Base-by-base conservation (phyloP, 2,329 filamentous ascomycete species). In the Aureobasidium pullulans region DNA sequence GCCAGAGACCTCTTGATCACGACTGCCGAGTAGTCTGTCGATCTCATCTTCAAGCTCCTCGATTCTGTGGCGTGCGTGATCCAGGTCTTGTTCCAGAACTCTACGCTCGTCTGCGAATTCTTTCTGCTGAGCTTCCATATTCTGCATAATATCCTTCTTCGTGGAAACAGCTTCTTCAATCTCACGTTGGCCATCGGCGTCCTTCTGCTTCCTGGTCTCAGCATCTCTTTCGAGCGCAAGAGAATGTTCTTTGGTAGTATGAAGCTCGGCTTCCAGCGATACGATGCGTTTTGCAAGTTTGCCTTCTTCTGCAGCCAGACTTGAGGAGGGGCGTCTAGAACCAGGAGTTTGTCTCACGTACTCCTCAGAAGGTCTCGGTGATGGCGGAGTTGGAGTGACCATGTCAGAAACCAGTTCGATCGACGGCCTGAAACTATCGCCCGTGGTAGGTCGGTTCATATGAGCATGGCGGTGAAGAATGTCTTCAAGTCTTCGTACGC, bases 41-140 rank as follows among this genome's bases (percentile, higher is more conserved):
- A 97, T 83, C 69, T 96, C 92, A 67, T 96, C 92, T 73, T 99
- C 94, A 6, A 88, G 82, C 66, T 97, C 90, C 69, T 97, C 94
- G 0, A 94, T 78, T 56, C 86, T 88, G 57, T 86, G 79, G 68
- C 88, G 92, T 60, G 92, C 81, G 13, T 83, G 81, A 65, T 85
- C 87, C 60, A 94, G 85, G 70, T 97, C 92, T 15, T 84, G 80
- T 66, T 96, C 89, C 0, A 97, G 78, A 9, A 86, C 88, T 67
- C 88, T 90, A 40, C 94, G 84, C 72, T 97, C 93, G 52, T 86
- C 85, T 37, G 88, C 80, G 65, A 96, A 96, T 68, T 97, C 94
- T 29, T 84, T 85, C 72, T 96, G 90, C 64, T 95, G 83, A 11
- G 92, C 87, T 69, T 97, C 91, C 76, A 99, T 90, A 68, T 99